A percentile compares a stretch with the other conserved stretches of the same genome.
Conservation (phyloP, 208 protist genomes). For the Leishmania aethiopica region DNA sequence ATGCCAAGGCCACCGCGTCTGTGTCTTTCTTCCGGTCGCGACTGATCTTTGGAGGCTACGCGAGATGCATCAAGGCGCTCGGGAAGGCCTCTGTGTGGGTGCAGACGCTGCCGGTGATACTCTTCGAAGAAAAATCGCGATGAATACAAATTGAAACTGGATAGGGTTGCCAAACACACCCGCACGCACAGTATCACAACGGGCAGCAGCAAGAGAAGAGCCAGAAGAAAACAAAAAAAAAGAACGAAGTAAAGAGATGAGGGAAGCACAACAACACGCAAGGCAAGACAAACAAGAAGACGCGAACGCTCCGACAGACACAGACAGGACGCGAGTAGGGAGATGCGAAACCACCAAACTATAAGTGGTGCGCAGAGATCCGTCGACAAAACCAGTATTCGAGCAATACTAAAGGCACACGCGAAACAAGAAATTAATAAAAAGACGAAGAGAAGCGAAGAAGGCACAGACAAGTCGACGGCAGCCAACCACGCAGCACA, state of each 20-base stretch:
- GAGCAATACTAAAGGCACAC: neutral
- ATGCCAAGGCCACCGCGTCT: neutral
- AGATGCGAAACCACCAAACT: neutral
- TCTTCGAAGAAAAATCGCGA: neutral
- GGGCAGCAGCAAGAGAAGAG: conserved; percentile 11
- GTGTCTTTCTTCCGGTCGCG: neutral
- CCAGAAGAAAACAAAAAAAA: neutral
- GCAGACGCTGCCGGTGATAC: neutral
- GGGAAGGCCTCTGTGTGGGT: neutral
- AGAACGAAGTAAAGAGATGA: conserved; percentile 6
- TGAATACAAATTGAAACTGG: neutral
- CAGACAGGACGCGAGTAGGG: neutral
- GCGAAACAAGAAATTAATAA: neutral
- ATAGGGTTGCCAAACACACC: neutral
- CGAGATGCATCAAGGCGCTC: neutral
- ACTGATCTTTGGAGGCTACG: neutral
- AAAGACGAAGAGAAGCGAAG: neutral
- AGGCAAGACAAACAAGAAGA: neutral
- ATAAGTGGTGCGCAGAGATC: conserved; percentile 2
- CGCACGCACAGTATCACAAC: neutral
- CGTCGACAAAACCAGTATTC: conserved; percentile 1
- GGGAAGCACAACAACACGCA: neutral
- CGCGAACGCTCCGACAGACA: neutral
- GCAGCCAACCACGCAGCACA: neutral
- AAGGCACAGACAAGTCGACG: conserved; percentile 3